A percentile compares a stretch with the other conserved stretches of the same genome.
Evolutionary conservation across 345 rosid species (phyloP).

Genomic region (Combretum micranthum): DNA sequence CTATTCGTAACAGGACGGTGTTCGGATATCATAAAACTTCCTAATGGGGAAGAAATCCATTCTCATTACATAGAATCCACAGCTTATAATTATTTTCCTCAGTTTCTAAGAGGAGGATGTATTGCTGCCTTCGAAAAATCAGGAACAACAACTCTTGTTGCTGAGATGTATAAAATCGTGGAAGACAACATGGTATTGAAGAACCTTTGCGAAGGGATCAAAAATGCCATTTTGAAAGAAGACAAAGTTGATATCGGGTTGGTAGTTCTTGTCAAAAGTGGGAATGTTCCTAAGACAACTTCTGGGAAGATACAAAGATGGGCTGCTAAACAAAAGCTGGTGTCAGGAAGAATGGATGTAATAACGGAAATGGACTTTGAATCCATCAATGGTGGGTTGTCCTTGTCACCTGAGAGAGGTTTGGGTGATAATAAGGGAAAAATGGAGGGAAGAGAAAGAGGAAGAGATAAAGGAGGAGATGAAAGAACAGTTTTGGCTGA

Average conservation of each 20-base stretch:
- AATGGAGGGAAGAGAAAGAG: no score
- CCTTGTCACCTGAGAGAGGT: no score
- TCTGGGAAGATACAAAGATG: conserved; percentile 60
- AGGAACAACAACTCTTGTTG: conserved; percentile 26
- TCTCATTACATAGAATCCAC: conserved; percentile 49
- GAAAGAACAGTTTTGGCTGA: no score
- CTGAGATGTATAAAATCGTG: conserved; percentile 38
- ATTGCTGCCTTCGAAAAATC: conserved; percentile 35
- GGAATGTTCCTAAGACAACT: conserved; percentile 46
- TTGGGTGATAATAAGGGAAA: no score
- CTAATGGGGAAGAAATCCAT: conserved; percentile 21
- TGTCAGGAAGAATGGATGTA: conserved; percentile 24
- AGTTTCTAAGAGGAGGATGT: conserved; percentile 46
- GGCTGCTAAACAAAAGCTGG: conserved; percentile 35
- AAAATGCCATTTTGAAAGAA: conserved; percentile 18
- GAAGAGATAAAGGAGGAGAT: no score
- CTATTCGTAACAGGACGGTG: conserved; percentile 52
- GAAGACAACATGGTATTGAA: conserved; percentile 16
- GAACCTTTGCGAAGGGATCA: conserved; percentile 31
- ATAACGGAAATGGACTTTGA: conserved; percentile 24
- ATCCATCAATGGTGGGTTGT: no score
- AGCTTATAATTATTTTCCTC: conserved; percentile 26
- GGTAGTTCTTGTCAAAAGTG: conserved; percentile 38
- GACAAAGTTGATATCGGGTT: conserved; percentile 31
- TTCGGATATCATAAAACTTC: conserved; percentile 29